Conservation (phyloP, 2,329 filamentous ascomycete genomes). For the Colletotrichum eremochloae region DNA sequence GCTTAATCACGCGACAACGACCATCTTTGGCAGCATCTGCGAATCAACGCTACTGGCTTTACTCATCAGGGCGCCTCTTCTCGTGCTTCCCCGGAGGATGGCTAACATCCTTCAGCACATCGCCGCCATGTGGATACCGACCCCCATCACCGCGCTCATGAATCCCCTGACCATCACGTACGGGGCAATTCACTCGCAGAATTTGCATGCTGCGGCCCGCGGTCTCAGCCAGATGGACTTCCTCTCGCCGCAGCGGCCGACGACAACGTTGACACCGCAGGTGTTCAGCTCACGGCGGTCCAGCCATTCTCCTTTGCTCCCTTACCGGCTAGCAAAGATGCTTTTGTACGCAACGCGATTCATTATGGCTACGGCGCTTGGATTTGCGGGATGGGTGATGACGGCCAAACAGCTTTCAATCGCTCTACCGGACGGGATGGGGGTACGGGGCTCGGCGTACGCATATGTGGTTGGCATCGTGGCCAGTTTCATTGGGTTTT, state of each 20-base stretch:
- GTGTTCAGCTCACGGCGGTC: constrained; percentile 56
- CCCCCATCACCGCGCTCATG: constrained; percentile 86
- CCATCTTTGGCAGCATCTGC: constrained; percentile 92
- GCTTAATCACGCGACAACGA: constrained; percentile 83
- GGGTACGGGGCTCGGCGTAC: constrained; percentile 85
- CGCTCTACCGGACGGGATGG: constrained; percentile 64
- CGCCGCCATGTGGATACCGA: constrained; percentile 85
- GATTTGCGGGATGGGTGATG: constrained; percentile 96
- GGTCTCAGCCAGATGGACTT: constrained; percentile 87
- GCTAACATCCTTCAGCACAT: constrained; percentile 77
- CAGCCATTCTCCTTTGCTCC: constrained; percentile 67
- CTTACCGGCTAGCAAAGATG: constrained; percentile 92
- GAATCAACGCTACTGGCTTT: constrained; percentile 86
- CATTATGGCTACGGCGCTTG: constrained; percentile 90
- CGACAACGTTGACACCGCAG: constrained; percentile 76
- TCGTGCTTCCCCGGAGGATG: constrained; percentile 82
- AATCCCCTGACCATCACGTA: constrained; percentile 95
- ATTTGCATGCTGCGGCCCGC: constrained; percentile 81
- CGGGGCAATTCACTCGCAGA: constrained; percentile 91
- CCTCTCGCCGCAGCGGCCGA: constrained; percentile 78
- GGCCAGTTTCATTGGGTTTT: constrained; percentile 95
- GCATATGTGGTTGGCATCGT: constrained; percentile 95
- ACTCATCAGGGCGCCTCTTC: constrained; percentile 84
- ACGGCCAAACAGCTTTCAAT: constrained; percentile 85
- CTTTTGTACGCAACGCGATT: constrained; percentile 91